Base-by-base conservation (phyloP, 805 yeast genomes). In the Candida khao-thaluensis region DNA sequence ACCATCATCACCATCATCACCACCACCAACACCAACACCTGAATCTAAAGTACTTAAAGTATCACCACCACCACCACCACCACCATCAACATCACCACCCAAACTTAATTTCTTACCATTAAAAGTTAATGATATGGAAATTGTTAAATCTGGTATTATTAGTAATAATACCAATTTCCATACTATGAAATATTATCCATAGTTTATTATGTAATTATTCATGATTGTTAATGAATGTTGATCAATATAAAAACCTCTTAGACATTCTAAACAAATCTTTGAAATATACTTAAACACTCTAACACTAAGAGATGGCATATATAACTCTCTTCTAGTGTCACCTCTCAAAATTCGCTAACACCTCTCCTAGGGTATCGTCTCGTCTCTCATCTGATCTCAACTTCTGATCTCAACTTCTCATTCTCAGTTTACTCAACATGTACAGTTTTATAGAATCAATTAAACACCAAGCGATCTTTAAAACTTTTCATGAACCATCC, bases 381-480 rank as follows among this genome's bases (percentile, higher is more conserved):
- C n/a, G n/a, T n/a, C n/a, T n/a, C n/a, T n/a, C n/a, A n/a, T n/a
- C n/a, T n/a, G n/a, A n/a, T n/a, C n/a, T n/a, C n/a, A n/a, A n/a
- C n/a, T n/a, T n/a, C n/a, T n/a, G n/a, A n/a, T n/a, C n/a, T n/a
- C n/a, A n/a, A n/a, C n/a, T n/a, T n/a, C n/a, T n/a, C n/a, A n/a
- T n/a, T n/a, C n/a, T n/a, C n/a, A n/a, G n/a, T n/a, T n/a, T n/a
- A n/a, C n/a, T n/a, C n/a, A n/a, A n/a, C n/a, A n/a, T n/a, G n/a
- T n/a, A 20, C 17, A 18, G 32, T 15, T 38, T 38, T 17, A 27
- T 38, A 2, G 6, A 20, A 17, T 35, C 42, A 2, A 37, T 46
- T 7, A 22, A 37, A 16, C 7, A 23, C 6, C 50, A 46, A 23
- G 10, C 43, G 7, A 43, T 46, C 22, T 46, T 46, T 35, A 20